Conservation (phyloP, 75 land plant genomes). For the Picea sitchensis region DNA sequence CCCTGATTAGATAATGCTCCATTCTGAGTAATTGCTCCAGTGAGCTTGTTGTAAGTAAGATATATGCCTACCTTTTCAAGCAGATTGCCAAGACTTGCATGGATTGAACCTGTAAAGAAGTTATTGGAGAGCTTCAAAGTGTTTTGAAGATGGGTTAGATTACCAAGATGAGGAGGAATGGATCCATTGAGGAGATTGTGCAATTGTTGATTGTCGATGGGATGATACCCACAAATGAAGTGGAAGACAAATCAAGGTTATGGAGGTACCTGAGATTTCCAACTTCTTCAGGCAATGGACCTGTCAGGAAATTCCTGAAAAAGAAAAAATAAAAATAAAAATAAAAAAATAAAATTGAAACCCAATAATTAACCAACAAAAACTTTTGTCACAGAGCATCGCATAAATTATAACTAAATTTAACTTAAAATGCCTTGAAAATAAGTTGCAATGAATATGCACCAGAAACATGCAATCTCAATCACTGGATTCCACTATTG, state of each 20-base stretch:
- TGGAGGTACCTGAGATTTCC: constrained; percentile 57
- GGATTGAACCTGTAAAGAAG: constrained; percentile 6
- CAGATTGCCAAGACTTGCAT: too few relatives aligned
- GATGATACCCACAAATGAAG: background rate
- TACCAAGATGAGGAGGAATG: too few relatives aligned
- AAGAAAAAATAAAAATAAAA: too few relatives aligned
- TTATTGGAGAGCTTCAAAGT: constrained; percentile 48
- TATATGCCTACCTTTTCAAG: too few relatives aligned
- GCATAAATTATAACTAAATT: too few relatives aligned
- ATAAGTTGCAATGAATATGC: too few relatives aligned
- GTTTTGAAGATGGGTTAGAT: background rate
- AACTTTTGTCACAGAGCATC: too few relatives aligned
- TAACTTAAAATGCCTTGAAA: too few relatives aligned
- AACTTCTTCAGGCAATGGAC: constrained; percentile 43
- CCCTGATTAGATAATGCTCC: constrained; percentile 41
- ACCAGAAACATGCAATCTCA: too few relatives aligned
- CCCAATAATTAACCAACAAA: too few relatives aligned
- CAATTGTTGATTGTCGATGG: constrained; percentile 36
- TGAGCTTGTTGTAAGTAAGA: too few relatives aligned
- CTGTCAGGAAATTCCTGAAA: constrained; percentile 52
- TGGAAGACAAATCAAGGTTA: constrained; percentile 44
- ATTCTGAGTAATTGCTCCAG: constrained; percentile 31
- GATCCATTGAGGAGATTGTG: background rate
- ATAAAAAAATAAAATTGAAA: constrained; percentile 22
- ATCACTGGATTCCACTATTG: too few relatives aligned